Conservation (phyloP, 75 land plant species). For the Cunninghamia lanceolata region DNA sequence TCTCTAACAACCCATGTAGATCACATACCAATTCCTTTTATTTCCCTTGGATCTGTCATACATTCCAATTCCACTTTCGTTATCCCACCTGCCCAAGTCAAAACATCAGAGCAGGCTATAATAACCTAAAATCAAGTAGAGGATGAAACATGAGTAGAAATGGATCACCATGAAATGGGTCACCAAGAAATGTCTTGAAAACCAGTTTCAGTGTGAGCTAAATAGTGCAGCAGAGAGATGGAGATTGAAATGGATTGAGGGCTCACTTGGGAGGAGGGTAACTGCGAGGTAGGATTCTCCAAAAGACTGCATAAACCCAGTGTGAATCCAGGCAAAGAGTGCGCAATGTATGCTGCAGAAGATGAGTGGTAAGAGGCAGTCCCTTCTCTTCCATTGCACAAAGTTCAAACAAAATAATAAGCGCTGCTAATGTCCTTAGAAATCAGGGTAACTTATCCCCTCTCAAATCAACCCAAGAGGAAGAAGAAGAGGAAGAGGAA, state of each 20-base stretch:
- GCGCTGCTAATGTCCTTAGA: not conserved
- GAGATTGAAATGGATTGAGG: not conserved
- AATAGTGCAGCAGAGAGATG: not conserved
- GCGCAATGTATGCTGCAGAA: slow-evolving; percentile 33
- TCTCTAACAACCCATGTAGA: not conserved
- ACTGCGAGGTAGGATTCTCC: slow-evolving; percentile 48
- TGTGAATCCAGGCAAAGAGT: slow-evolving; percentile 34
- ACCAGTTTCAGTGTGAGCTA: not conserved
- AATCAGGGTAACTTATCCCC: not conserved
- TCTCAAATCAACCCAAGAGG: not conserved
- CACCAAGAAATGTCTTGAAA: too few relatives aligned
- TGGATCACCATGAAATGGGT: too few relatives aligned
- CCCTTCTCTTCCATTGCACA: not conserved
- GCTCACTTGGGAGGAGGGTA: slow-evolving; percentile 51
- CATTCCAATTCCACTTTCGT: slow-evolving; percentile 20
- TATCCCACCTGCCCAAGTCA: slow-evolving; percentile 36
- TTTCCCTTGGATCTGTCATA: slow-evolving; percentile 53
- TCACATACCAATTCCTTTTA: slow-evolving; percentile 45
- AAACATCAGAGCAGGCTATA: not conserved
- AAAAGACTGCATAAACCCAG: slow-evolving; percentile 49
- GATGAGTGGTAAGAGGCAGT: slow-evolving; percentile 11
- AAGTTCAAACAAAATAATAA: not conserved
- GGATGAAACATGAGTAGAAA: too few relatives aligned
- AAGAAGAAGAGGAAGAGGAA: not conserved
- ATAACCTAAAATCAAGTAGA: not conserved